Conservation (phyloP, 2,329 filamentous ascomycete genomes). For the Ascochyta fabae region DNA sequence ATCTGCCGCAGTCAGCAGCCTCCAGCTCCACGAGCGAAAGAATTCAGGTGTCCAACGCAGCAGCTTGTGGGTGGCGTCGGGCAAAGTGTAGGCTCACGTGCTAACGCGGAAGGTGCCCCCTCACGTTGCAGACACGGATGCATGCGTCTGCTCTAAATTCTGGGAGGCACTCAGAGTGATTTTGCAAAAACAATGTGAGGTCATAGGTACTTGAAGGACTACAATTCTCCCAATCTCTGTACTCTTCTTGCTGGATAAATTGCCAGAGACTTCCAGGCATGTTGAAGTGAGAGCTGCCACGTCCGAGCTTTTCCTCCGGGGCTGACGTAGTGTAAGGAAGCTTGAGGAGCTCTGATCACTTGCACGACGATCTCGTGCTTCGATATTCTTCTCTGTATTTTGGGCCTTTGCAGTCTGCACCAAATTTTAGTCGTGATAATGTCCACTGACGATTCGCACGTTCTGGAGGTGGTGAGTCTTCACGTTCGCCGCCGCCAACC, state of each 20-base stretch:
- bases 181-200: no score
- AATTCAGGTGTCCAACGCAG: conserved; percentile 17
- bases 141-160: no score
- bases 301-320: background rate
- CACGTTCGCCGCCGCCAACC: conserved; percentile 15
- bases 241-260: no score
- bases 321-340: conserved; percentile 3
- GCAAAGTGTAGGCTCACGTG: conserved; percentile 17
- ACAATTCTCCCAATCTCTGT: no score
- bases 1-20: conserved; percentile 26
- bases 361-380: background rate
- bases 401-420: background rate
- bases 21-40: conserved; percentile 16
- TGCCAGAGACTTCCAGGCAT: no score
- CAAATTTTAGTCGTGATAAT: conserved; percentile 55
- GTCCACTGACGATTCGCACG: conserved; percentile 80
- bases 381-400: background rate
- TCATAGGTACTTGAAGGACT: no score
- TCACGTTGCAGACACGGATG: no score
- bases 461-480: conserved; percentile 73
- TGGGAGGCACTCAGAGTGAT: no score
- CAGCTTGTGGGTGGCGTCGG: conserved; percentile 19
- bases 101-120: background rate
- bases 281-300: no score
- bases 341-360: conserved; percentile 1